Evolutionary conservation across 352 stramenopile genomes (phyloP).

Genomic region (Globisporangium splendens): DNA sequence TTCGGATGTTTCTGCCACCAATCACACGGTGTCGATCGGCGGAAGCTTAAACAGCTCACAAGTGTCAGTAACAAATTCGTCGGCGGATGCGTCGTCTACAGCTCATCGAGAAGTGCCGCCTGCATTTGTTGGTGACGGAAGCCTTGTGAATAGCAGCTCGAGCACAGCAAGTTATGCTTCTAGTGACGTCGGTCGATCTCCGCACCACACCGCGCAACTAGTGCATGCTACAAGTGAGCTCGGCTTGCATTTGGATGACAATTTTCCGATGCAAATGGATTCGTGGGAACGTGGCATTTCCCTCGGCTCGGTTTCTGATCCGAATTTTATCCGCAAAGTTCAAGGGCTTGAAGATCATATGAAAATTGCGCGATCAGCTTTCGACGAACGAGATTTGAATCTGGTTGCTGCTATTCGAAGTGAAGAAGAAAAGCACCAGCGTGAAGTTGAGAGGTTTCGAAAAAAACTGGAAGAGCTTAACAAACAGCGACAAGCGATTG

Average conservation of each 20-base stretch:
- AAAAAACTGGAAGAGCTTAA: constrained; percentile 85
- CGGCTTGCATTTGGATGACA: constrained; percentile 33
- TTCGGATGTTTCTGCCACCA: constrained; percentile 11
- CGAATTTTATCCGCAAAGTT: constrained; percentile 54
- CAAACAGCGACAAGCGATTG: constrained; percentile 68
- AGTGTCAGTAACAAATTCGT: neutral
- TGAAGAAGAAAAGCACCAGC: constrained; percentile 80
- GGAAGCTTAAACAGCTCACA: neutral
- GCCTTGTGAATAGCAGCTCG: constrained; percentile 14
- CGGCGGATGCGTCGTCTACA: neutral
- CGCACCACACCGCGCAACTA: constrained; percentile 21
- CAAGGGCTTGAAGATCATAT: constrained; percentile 63
- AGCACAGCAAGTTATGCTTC: constrained; percentile 22
- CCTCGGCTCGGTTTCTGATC: constrained; percentile 49
- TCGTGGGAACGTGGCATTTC: constrained; percentile 57
- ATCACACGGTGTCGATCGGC: constrained; percentile 1
- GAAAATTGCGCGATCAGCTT: constrained; percentile 52
- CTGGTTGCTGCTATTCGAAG: constrained; percentile 69
- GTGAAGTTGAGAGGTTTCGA: constrained; percentile 76
- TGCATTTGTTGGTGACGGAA: constrained; percentile 7
- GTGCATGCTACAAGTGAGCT: constrained; percentile 47
- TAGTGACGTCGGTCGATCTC: constrained; percentile 31
- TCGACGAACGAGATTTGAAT: constrained; percentile 68
- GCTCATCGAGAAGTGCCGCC: constrained; percentile 2
- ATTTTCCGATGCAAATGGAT: constrained; percentile 32